Conservation (phyloP, 1,139 yeast species). For the Saccharomyces hybrid region DNA sequence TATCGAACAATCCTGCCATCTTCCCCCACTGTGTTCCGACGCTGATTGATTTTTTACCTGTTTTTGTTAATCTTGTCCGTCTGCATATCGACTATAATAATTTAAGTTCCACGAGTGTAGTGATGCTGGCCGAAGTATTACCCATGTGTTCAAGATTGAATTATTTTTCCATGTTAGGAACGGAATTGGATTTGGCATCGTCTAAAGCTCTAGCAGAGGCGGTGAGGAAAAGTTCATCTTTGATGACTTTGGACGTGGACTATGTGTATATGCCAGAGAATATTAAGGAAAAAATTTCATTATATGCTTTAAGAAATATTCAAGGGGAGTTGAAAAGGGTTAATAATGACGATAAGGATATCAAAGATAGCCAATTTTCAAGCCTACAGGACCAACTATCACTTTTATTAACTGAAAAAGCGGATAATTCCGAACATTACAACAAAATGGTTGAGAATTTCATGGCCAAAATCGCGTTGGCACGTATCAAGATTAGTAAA, state of each 20-base stretch:
- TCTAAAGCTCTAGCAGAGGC: constrained; percentile 54
- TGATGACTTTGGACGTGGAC: constrained; percentile 60
- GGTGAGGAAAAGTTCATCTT: constrained; percentile 45
- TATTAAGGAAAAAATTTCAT: constrained; percentile 52
- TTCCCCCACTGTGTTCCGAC: constrained; percentile 39
- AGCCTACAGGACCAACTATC: constrained; percentile 33
- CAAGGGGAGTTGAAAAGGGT: constrained; percentile 36
- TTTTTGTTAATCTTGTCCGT: constrained; percentile 48
- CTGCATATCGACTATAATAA: constrained; percentile 57
- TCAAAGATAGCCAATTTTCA: constrained; percentile 16
- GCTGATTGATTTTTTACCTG: constrained; percentile 49
- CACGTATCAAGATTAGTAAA: constrained; percentile 43
- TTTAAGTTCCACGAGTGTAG: constrained; percentile 40
- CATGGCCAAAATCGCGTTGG: constrained; percentile 37
- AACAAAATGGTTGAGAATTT: constrained; percentile 34
- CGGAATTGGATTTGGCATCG: constrained; percentile 44
- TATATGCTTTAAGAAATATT: constrained; percentile 67
- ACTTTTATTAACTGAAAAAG: constrained; percentile 26
- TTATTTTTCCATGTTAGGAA: constrained; percentile 56
- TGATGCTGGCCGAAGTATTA: constrained; percentile 51
- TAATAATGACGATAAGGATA: constrained; percentile 2
- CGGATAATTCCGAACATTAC: constrained; percentile 23
- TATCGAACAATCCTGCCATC: constrained; percentile 56
- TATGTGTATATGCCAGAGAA: constrained; percentile 45
- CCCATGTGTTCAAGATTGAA: constrained; percentile 55